Conservation (phyloP, 805 yeast species). For the Danielia reshetovae region DNA sequence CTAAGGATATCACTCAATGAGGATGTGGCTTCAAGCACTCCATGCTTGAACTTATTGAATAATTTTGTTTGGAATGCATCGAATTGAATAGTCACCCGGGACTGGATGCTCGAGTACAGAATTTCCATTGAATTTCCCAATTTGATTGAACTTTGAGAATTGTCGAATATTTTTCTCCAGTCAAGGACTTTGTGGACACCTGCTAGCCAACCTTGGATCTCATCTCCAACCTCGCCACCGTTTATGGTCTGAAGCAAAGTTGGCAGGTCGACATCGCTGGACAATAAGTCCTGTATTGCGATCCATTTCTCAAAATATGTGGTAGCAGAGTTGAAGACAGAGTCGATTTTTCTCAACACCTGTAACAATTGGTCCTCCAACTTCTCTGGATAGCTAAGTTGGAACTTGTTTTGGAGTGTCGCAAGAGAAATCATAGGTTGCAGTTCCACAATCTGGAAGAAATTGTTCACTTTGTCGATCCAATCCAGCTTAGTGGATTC, state of each 20-base stretch:
- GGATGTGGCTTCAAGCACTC: conserved; percentile 28
- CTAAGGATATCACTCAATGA: conserved; percentile 24
- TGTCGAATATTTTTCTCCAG: conserved; percentile 48
- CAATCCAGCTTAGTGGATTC: conserved; percentile 30
- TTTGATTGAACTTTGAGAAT: conserved; percentile 30
- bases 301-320: conserved; percentile 50
- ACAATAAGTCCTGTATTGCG: conserved; percentile 50
- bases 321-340: conserved; percentile 21
- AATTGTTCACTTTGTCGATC: conserved; percentile 16
- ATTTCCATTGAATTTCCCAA: conserved; percentile 41
- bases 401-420: neutral
- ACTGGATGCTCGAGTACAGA: conserved; percentile 51
- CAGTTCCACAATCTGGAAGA: conserved; percentile 17
- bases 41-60: conserved; percentile 35
- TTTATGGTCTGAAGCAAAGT: neutral
- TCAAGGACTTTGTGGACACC: conserved; percentile 41
- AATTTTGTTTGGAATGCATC: conserved; percentile 55
- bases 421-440: conserved; percentile 4
- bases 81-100: conserved; percentile 49
- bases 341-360: conserved; percentile 26
- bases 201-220: conserved; percentile 48
- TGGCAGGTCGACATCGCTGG: conserved; percentile 22
- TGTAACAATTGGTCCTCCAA: neutral
- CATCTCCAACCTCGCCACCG: conserved; percentile 20
- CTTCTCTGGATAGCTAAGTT: neutral